Evolutionary conservation across 257 asterid species (phyloP).

Genomic region (Apocynum venetum): DNA sequence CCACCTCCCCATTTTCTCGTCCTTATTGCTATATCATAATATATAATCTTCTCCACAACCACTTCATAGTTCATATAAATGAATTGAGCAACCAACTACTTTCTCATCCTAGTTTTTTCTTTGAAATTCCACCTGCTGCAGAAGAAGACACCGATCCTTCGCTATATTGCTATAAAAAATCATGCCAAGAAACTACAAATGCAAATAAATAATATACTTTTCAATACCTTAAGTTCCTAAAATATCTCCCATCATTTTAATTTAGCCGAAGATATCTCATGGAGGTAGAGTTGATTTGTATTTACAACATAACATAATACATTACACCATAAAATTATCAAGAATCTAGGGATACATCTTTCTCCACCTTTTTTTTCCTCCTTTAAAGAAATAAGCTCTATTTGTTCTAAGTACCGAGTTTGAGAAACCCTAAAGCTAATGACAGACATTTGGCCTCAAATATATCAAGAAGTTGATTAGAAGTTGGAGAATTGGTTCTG

Average conservation of each 20-base stretch:
- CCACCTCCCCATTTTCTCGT: constrained; percentile 20
- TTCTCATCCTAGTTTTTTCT: not conserved
- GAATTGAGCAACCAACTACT: not conserved
- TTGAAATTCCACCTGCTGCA: constrained; percentile 1
- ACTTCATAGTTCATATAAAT: constrained; percentile 9
- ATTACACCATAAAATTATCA: constrained; percentile 15
- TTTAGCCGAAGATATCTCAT: constrained; percentile 18
- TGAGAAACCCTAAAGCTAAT: constrained; percentile 23
- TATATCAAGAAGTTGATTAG: constrained; percentile 26
- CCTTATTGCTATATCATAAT: constrained; percentile 18
- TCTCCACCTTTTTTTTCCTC: not conserved
- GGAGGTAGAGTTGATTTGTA: constrained; percentile 32
- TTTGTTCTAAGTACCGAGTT: constrained; percentile 28
- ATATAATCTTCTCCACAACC: constrained; percentile 27
- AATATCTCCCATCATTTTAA: not conserved
- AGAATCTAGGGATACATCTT: constrained; percentile 26
- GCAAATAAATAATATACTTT: not conserved
- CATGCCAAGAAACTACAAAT: not conserved
- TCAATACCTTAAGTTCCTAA: not conserved
- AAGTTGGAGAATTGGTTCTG: constrained; percentile 73
- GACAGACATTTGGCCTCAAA: not conserved
- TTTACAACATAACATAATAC: constrained; percentile 37
- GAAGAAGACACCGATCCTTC: not conserved
- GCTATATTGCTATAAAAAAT: not conserved
- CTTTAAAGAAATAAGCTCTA: constrained; percentile 13